These are phyloP conservation scores for Solanum ahanhuiri DNA, from an alignment of 257 asterid genomes.

Conservation along the genomic window DNA sequence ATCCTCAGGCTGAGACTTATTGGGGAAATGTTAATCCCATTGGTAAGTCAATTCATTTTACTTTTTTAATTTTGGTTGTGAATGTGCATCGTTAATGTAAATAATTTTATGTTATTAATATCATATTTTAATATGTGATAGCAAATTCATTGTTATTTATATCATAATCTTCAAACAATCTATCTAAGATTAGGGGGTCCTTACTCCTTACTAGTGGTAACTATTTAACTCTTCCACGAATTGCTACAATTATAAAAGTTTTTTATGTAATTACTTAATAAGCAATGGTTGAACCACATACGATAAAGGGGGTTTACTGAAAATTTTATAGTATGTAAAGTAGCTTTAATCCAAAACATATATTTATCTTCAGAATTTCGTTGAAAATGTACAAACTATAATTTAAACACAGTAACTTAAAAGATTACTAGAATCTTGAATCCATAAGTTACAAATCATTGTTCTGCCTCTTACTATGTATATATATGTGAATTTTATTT, in stretches of 20 bases:
- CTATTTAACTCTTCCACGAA: fast-evolving
- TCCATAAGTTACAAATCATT: not conserved
- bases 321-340: not conserved
- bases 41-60: conserved; percentile 31
- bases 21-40: conserved; percentile 98
- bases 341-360: not conserved
- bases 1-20: conserved; percentile 72
- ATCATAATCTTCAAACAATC: fast-evolving
- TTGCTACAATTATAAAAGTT: fast-evolving
- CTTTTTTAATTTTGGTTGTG: fast-evolving
- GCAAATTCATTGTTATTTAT: fast-evolving
- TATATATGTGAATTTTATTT: no score
- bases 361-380: not conserved
- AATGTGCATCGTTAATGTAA: fast-evolving
- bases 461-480: fast-evolving
- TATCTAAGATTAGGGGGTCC: fast-evolving
- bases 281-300: fast-evolving
- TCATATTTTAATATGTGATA: not conserved
- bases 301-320: fast-evolving
- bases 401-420: not conserved
- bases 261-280: not conserved
- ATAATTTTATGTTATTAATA: fast-evolving
- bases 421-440: not conserved
- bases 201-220: fast-evolving
- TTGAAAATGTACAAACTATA: fast-evolving